Percentiles rank a stretch among this genome's conserved stretches.
Conservation (phyloP, 306 rosid species). For the Inga laurina region DNA sequence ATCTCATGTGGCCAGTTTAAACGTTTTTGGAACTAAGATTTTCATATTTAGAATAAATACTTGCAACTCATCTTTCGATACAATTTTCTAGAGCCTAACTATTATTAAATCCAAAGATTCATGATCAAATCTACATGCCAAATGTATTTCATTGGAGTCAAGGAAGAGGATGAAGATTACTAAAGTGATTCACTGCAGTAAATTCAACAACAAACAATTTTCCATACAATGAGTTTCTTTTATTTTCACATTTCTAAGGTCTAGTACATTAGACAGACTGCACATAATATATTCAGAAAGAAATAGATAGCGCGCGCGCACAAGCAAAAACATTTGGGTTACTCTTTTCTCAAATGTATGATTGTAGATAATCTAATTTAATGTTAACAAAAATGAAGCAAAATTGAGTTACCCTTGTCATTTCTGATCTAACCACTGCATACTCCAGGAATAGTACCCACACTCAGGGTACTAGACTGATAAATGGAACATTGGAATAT, state of each 20-base stretch:
- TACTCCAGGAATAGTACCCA: slow-evolving; percentile 11
- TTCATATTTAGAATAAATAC: too few species aligned
- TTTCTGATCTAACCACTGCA: background rate
- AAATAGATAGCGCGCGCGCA: background rate
- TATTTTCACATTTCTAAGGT: slow-evolving; percentile 28
- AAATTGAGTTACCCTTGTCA: slow-evolving; percentile 6
- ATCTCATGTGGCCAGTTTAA: too few species aligned
- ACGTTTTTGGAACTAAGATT: too few species aligned
- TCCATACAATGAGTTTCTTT: background rate
- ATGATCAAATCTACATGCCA: background rate
- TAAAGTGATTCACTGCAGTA: slow-evolving; percentile 13
- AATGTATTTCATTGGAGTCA: background rate
- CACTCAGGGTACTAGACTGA: slow-evolving; percentile 8
- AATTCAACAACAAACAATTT: slow-evolving; percentile 2
- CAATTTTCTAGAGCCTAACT: too few species aligned
- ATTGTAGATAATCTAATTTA: background rate
- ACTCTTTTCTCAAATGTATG: background rate
- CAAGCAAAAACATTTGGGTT: background rate
- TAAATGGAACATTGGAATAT: background rate
- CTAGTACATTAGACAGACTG: background rate
- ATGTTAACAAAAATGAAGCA: slow-evolving; percentile 29
- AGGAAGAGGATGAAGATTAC: background rate
- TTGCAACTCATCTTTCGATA: too few species aligned
- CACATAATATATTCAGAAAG: background rate
- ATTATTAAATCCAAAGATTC: background rate